phyloP scores from a whole-genome alignment of 2,329 filamentous ascomycete genomes.

The Colletotrichum liriopes region DNA sequence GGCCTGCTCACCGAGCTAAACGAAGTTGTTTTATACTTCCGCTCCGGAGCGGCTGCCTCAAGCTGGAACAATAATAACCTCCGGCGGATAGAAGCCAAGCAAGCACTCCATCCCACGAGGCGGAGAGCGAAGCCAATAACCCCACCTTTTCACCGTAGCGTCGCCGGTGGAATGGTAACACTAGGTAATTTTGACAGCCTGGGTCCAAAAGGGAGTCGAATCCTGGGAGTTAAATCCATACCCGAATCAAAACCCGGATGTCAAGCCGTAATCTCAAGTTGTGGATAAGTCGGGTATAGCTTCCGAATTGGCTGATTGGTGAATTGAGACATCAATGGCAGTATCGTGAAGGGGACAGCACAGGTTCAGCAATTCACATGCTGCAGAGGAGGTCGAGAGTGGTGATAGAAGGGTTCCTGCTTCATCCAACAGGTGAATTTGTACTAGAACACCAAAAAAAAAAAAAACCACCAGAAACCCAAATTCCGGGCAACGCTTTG shows the following conservation, averaged over 20 bases:
- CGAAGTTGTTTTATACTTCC: conserved; percentile 23
- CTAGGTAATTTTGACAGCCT: conserved; percentile 32
- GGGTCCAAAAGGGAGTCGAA: conserved; percentile 2
- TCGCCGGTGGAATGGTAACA: conserved; percentile 32
- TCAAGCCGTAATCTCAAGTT: conserved; percentile 30
- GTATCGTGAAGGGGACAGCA: not conserved
- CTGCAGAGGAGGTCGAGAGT: not conserved
- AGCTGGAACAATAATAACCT: conserved; percentile 4
- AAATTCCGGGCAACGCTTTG: conserved; percentile 14
- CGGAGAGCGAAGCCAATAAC: not conserved
- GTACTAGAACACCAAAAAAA: conserved; percentile 27
- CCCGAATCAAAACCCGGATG: not conserved
- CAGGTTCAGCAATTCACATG: not conserved
- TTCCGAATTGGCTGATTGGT: not conserved
- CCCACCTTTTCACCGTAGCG: conserved; percentile 15
- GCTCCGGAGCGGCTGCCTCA: not conserved
- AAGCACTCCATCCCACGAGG: conserved; percentile 10
- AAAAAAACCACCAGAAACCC: conserved; percentile 6
- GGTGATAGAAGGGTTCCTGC: conserved; percentile 11
- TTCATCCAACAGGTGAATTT: conserved; percentile 25
- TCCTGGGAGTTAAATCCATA: conserved; percentile 8
- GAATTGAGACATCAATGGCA: no score
- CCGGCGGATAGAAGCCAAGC: not conserved
- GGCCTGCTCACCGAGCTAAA: conserved; percentile 6
- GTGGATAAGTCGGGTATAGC: conserved; percentile 27